A percentile compares a stretch with the other conserved stretches of the same genome.
phyloP scores from a whole-genome alignment of 116 monocot genomes.

The Cymodocea nodosa region DNA sequence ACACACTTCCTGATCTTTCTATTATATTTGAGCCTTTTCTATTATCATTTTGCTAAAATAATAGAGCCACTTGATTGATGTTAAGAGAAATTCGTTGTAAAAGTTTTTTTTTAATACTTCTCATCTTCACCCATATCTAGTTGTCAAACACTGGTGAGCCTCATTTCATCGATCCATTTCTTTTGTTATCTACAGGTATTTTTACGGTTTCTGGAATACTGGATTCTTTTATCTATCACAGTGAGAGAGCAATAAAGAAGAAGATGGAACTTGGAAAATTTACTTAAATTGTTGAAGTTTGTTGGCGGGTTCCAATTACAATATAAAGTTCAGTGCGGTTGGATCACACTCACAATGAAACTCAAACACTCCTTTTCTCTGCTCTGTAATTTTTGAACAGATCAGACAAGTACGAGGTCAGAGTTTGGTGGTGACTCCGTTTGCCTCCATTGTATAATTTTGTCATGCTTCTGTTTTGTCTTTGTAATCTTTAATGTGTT shows the following conservation, averaged over 20 bases:
- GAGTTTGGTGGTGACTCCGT: background rate
- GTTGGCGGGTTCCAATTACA: background rate
- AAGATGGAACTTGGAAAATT: conserved; percentile 95
- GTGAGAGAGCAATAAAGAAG: conserved; percentile 83
- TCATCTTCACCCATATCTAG: background rate
- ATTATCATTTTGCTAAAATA: background rate
- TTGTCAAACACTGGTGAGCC: background rate
- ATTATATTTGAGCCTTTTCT: background rate
- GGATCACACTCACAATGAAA: background rate
- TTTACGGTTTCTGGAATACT: conserved; percentile 87
- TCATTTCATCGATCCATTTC: background rate
- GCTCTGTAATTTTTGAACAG: background rate
- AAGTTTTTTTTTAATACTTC: background rate
- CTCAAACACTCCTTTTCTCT: background rate
- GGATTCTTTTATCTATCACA: conserved; percentile 77
- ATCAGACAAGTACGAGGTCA: background rate
- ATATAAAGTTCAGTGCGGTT: background rate
- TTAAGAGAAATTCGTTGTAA: background rate
- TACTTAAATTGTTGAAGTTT: conserved; percentile 22
- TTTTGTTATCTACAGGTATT: conserved; percentile 37
- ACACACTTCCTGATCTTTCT: background rate
- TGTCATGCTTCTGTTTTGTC: too few relatives aligned
- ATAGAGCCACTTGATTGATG: background rate
- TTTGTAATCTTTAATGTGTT: too few relatives aligned
- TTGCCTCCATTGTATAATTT: background rate